A percentile compares a stretch with the other conserved stretches of the same genome.
Conservation (phyloP, 768 basidiomycete genomes). For the Xerocomus potaroensis region DNA sequence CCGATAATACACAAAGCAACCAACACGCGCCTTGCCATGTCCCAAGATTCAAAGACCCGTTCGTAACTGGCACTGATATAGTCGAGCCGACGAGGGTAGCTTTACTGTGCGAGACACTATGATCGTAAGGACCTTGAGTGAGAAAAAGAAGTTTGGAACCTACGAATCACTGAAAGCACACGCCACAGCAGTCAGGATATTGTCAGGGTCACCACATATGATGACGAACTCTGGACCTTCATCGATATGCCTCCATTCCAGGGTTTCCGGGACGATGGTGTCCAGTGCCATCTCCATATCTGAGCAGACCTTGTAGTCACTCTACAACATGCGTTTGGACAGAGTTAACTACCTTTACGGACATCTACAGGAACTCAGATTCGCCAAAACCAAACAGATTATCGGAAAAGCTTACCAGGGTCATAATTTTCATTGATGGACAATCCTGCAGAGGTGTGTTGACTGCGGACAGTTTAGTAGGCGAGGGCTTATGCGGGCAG, state of each 20-base stretch:
- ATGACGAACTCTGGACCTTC: slow-evolving; percentile 80
- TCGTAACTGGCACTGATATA: slow-evolving; percentile 78
- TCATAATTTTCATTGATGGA: slow-evolving; percentile 92
- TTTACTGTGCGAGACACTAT: slow-evolving; percentile 87
- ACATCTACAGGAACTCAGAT: slow-evolving; percentile 33
- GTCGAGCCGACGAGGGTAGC: slow-evolving; percentile 80
- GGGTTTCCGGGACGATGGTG: slow-evolving; percentile 76
- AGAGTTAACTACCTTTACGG: slow-evolving; percentile 38
- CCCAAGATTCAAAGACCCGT: slow-evolving; percentile 73
- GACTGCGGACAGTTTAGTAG: slow-evolving; percentile 38
- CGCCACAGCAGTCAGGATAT: not conserved
- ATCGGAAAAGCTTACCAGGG: slow-evolving; percentile 44
- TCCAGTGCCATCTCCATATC: slow-evolving; percentile 97
- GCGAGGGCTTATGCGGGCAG: not conserved
- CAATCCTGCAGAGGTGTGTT: slow-evolving; percentile 76
- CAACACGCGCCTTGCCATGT: slow-evolving; percentile 82
- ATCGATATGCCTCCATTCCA: slow-evolving; percentile 83
- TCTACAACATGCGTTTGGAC: not conserved
- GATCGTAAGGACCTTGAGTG: not conserved
- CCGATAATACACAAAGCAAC: not conserved
- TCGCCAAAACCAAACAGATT: not conserved
- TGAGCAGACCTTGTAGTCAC: slow-evolving; percentile 39
- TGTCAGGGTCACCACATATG: not conserved
- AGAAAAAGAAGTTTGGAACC: slow-evolving; percentile 24
- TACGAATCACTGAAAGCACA: slow-evolving; percentile 63